Percentiles rank a stretch among this genome's conserved stretches.
These are phyloP conservation scores for Neurospora cerealis DNA, from an alignment of 495 filamentous ascomycete species.

Conservation along the genomic window DNA sequence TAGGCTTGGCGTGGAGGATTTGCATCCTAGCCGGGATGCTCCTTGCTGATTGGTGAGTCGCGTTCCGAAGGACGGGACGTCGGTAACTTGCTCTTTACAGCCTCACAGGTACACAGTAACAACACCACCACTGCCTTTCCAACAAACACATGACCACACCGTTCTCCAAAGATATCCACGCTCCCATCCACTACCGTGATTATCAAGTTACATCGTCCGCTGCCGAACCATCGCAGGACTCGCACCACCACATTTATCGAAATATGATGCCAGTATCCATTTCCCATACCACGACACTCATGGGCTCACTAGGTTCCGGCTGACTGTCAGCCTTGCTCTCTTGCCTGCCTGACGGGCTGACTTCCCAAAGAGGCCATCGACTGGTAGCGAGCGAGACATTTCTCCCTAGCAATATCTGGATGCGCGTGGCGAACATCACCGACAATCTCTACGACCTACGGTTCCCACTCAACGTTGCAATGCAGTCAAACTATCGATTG, in stretches of 20 bases:
- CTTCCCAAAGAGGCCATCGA: background rate
- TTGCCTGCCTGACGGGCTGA: background rate
- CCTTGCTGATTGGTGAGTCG: background rate
- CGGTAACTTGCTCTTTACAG: background rate
- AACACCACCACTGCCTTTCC: no score
- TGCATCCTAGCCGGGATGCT: background rate
- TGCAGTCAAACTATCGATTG: background rate
- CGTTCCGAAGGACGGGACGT: background rate
- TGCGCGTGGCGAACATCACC: background rate
- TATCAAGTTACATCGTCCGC: background rate
- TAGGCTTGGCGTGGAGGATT: background rate
- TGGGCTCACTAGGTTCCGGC: background rate
- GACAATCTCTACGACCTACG: background rate
- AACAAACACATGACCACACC: background rate
- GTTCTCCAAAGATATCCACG: background rate
- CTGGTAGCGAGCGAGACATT: background rate
- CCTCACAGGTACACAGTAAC: no score
- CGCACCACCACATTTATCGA: background rate
- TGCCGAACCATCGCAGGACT: background rate
- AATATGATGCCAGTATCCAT: background rate
- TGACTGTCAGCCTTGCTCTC: background rate
- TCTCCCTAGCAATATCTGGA: background rate
- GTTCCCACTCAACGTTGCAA: background rate
- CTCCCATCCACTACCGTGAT: background rate
- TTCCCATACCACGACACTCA: background rate